These are phyloP conservation scores for Serendipita vermifera DNA, from an alignment of 768 basidiomycete genomes.

Conservation along the genomic window DNA sequence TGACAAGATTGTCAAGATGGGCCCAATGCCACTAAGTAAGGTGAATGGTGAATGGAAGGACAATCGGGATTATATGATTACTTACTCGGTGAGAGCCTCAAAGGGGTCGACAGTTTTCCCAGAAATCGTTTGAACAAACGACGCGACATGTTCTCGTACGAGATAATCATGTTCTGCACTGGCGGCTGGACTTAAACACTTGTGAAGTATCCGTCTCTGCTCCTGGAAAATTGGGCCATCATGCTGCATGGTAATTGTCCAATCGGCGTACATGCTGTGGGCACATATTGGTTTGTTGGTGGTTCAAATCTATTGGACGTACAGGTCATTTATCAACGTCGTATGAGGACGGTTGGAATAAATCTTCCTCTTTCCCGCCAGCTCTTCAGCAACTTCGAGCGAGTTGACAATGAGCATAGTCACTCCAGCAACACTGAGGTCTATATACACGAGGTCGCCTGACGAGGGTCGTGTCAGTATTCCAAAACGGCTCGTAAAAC, in stretches of 20 bases:
- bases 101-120: neutral
- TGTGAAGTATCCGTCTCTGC: neutral
- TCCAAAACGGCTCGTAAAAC: neutral
- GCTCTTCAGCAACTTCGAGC: constrained; percentile 24
- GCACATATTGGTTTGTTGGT: neutral
- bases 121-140: neutral
- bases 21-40: neutral
- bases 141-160: neutral
- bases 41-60: neutral
- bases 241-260: neutral
- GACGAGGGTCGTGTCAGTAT: neutral
- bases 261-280: neutral
- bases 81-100: neutral
- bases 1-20: neutral
- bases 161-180: neutral
- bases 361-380: constrained; percentile 27
- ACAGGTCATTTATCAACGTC: constrained; percentile 9
- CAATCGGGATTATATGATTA: neutral
- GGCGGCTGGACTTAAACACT: neutral
- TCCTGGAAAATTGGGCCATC: neutral
- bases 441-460: constrained; percentile 12
- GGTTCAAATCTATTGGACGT: neutral
- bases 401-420: constrained; percentile 23
- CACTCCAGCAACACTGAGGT: constrained; percentile 2
- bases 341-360: constrained; percentile 21